Evolutionary conservation across 352 stramenopile species (phyloP), one percentile per base, ranked within the genome.

Genomic region (Phytophthora tentaculata): DNA sequence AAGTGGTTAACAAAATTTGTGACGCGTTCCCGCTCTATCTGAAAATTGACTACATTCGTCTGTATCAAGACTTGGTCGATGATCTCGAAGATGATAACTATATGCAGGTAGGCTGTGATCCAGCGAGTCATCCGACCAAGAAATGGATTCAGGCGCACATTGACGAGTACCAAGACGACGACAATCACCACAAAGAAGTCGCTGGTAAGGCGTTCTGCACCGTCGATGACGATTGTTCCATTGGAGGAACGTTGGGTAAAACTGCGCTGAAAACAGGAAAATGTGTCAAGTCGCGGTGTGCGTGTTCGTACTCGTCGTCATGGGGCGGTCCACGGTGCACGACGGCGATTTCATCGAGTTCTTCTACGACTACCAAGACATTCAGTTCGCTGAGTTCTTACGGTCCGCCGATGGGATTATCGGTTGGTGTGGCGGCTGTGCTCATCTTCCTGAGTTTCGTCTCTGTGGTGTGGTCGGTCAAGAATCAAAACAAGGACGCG

Each of bases 21-120:
- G 77, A 81, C 26, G 13, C 58, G 5, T 85, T 87, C 58, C 79
- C 79, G 1, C 59, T 87, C 58, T 85, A 76, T 45, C n/a, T 96
- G 61, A 86, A 89, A 47, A 86, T 97, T 59, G 91, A 97, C 79
- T 91, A 87, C 57, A 83, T 97, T 17, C 82, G 90, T 8, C 56
- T 97, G 20, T 97, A 97, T 61, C 91, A 97, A 63, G 77, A 86
- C 48, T 24, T 53, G 5, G 55, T 23, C 0, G 50, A 80, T 19
- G 52, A 73, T 26, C 66, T 73, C 17, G 53, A 73, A 9, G 39
- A 23, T 2, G 65, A 65, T 24, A 71, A 72, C 45, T 69, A 62
- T 47, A 81, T 81, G 73, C 49, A 63, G 13, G 13, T 80, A 16
- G 76, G 76, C 16, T 83, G 76, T 47, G 71, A 81, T 39, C 76